Percentiles rank a stretch among this genome's conserved stretches.
These are phyloP conservation scores for Aspergillus ellipticus DNA, from an alignment of 495 filamentous ascomycete genomes.

Conservation along the genomic window DNA sequence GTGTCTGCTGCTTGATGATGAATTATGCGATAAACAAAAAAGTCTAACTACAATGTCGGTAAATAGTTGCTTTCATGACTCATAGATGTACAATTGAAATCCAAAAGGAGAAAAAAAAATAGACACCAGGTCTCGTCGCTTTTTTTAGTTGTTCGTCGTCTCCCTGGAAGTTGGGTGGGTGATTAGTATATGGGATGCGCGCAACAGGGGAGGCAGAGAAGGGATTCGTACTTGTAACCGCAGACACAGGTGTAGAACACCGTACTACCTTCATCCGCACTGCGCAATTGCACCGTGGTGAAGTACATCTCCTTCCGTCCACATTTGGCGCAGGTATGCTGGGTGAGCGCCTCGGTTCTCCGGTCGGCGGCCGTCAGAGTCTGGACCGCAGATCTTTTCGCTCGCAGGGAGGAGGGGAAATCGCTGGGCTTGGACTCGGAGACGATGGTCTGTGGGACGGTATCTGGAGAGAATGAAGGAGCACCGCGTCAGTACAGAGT, in stretches of 20 bases:
- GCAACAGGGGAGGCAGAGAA: background rate
- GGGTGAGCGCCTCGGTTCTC: constrained; percentile 68
- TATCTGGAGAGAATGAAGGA: constrained; percentile 53
- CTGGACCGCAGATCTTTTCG: constrained; percentile 82
- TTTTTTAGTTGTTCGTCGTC: constrained; percentile 42
- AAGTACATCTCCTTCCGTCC: constrained; percentile 79
- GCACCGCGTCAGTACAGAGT: background rate
- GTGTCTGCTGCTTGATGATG: constrained; percentile 35
- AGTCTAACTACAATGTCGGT: constrained; percentile 15
- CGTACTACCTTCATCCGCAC: constrained; percentile 93
- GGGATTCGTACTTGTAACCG: constrained; percentile 65
- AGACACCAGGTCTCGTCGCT: constrained; percentile 16
- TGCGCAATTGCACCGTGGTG: constrained; percentile 78
- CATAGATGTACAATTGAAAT: constrained; percentile 21
- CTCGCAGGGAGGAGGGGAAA: constrained; percentile 82
- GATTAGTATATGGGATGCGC: constrained; percentile 21
- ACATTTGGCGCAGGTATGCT: constrained; percentile 74
- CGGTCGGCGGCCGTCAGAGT: constrained; percentile 74
- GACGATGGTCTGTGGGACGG: constrained; percentile 71
- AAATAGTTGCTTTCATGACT: constrained; percentile 19
- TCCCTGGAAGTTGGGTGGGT: constrained; percentile 35
- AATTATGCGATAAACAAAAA: constrained; percentile 21
- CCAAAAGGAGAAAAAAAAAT: constrained; percentile 11
- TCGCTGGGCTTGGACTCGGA: constrained; percentile 79
- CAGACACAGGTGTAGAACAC: constrained; percentile 86